phyloP scores from a whole-genome alignment of 305 asterid genomes.

The Solanum hybrid region DNA sequence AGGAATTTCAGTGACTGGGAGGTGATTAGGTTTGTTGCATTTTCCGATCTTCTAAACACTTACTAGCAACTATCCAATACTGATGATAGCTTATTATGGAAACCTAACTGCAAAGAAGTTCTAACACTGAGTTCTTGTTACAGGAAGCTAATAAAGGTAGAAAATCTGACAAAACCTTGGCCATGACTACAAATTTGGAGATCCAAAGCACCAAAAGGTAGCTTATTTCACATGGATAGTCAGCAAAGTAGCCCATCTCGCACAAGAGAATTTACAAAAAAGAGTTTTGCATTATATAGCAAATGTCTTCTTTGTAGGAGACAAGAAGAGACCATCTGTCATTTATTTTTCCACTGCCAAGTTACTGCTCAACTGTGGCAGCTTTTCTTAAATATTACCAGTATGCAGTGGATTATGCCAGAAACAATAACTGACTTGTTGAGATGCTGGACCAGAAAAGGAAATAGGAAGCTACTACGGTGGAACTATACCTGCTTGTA shows the following conservation, averaged over 20 bases:
- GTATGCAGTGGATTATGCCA: neutral
- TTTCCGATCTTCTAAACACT: neutral
- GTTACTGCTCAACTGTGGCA: neutral
- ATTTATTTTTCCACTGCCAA: neutral
- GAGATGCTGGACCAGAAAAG: neutral
- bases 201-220: neutral
- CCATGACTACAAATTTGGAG: neutral
- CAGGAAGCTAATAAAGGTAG: neutral
- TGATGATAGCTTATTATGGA: neutral
- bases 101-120: neutral
- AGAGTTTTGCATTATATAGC: neutral
- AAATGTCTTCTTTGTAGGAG: neutral
- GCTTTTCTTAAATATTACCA: neutral
- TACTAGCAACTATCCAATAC: neutral
- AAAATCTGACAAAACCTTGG: neutral
- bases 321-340: neutral
- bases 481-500: neutral
- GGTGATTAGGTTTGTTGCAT: neutral
- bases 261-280: neutral
- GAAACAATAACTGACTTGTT: neutral
- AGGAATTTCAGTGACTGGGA: neutral
- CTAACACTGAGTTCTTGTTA: neutral
- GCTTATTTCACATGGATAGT: neutral
- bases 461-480: neutral
- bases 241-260: neutral